These are phyloP conservation scores for Coemansia sp. DNA, from an alignment of 192 early-diverging fungal genomes.

Conservation along the genomic window DNA sequence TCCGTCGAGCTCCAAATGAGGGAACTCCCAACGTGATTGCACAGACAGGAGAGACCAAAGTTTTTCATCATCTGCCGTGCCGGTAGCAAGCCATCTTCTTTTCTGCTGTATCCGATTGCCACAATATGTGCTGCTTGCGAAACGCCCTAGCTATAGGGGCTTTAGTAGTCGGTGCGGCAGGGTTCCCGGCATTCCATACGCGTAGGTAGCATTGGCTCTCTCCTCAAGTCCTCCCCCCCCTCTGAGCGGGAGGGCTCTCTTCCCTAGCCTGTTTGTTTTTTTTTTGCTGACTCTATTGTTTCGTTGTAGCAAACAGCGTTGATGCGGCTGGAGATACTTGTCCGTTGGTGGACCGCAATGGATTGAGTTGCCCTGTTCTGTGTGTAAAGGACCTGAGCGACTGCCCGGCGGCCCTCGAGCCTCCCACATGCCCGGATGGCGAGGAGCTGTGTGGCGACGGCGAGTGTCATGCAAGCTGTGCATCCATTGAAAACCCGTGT, in stretches of 20 bases:
- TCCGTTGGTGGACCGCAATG: constrained; percentile 44
- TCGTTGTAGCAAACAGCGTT: constrained; percentile 41
- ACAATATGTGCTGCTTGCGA: background rate
- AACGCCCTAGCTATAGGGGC: background rate
- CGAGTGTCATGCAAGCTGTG: constrained; percentile 46
- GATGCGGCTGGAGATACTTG: constrained; percentile 50
- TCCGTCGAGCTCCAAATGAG: no score
- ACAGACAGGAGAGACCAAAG: no score
- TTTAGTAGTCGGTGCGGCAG: background rate
- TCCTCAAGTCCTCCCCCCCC: background rate
- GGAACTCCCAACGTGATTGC: no score
- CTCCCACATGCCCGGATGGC: constrained; percentile 25
- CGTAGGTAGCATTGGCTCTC: constrained; percentile 4
- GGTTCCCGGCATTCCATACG: constrained; percentile 24
- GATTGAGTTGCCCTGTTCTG: constrained; percentile 50
- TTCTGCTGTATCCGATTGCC: no score
- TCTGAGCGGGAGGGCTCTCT: background rate
- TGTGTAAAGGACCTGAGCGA: constrained; percentile 48
- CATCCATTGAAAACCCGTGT: constrained; percentile 47
- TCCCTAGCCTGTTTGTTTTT: background rate
- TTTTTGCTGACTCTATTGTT: background rate
- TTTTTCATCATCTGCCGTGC: no score
- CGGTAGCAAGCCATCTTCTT: no score
- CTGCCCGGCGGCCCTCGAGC: constrained; percentile 46
- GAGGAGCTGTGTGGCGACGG: constrained; percentile 54